phyloP scores from a whole-genome alignment of 371 early-diverging fungal genomes.

The Paraphysoderma sedebokerense region DNA sequence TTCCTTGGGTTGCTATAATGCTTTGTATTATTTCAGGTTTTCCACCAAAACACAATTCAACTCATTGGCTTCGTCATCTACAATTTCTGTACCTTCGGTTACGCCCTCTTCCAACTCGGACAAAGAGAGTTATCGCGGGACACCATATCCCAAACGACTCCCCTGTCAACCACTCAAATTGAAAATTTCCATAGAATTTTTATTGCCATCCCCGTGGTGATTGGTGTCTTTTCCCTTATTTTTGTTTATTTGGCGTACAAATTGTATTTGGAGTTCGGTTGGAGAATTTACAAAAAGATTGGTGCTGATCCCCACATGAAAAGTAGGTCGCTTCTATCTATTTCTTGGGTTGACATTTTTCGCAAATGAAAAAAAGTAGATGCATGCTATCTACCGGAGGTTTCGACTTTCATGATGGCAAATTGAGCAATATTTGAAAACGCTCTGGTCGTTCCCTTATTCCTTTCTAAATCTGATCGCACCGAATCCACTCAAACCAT shows the following conservation, averaged over 20 bases:
- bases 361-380: no score
- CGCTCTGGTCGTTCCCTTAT: not conserved
- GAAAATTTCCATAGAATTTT: no score
- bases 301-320: conserved; percentile 77
- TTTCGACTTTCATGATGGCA: not conserved
- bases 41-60: conserved; percentile 71
- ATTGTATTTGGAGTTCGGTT: conserved; percentile 77
- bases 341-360: no score
- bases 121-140: conserved; percentile 10
- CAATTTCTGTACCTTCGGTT: conserved; percentile 55
- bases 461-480: not conserved
- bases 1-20: not conserved
- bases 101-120: conserved; percentile 47
- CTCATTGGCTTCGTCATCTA: conserved; percentile 64
- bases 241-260: conserved; percentile 22
- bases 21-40: conserved; percentile 34
- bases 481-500: no score
- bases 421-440: not conserved
- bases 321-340: conserved; percentile 25
- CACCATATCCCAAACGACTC: not conserved
- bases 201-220: conserved; percentile 21
- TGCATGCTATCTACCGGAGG: no score
- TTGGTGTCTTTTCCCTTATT: conserved; percentile 14
- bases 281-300: conserved; percentile 86
- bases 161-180: no score